phyloP scores from a whole-genome alignment of 257 asterid genomes.

The Handroanthus guayacan region DNA sequence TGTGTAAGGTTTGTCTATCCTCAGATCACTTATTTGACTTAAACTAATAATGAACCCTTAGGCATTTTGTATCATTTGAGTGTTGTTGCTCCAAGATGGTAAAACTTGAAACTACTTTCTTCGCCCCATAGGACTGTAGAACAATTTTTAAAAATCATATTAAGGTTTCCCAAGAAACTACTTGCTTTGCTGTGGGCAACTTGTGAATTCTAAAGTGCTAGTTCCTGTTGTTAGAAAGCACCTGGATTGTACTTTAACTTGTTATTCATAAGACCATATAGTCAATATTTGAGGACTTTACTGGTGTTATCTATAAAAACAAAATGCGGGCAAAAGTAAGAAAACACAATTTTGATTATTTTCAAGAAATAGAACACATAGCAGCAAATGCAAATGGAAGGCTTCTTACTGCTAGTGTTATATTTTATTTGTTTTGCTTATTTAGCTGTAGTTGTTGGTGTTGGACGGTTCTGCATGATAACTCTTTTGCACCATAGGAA shows the following conservation, averaged over 20 bases:
- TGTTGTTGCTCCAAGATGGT: not conserved
- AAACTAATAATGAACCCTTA: not conserved
- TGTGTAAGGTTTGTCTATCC: constrained; percentile 44
- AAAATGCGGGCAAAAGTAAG: not conserved
- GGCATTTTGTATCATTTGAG: not conserved
- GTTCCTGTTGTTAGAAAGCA: not conserved
- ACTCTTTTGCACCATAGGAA: not conserved
- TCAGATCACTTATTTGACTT: constrained; percentile 11
- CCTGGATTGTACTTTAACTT: not conserved
- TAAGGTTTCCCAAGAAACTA: not conserved
- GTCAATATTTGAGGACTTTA: not conserved
- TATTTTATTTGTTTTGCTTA: not conserved
- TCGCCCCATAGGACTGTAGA: not conserved
- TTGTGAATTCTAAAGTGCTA: not conserved
- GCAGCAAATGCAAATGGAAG: not conserved
- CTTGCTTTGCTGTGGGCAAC: not conserved
- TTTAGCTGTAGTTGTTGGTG: not conserved
- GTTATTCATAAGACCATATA: not conserved
- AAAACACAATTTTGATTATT: not conserved
- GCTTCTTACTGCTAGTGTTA: not conserved
- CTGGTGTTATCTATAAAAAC: not conserved
- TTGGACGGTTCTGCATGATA: not conserved
- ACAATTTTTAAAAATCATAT: not conserved
- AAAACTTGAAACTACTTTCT: not conserved
- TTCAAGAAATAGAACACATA: not conserved